Conservation (phyloP, 306 rosid species). For the Medicago truncatula region MtrunA17r5.0-ANR NC_053045.1:56243001-56243500, state of each 20-base stretch:
- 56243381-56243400: constrained; percentile 36
- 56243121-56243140: constrained; percentile 69
- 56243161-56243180: constrained; percentile 11
- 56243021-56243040: background rate
- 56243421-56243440: constrained; percentile 61
- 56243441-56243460: constrained; percentile 59
- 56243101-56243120: constrained; percentile 62
- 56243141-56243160: constrained; percentile 49
- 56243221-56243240: constrained; percentile 45
- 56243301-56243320: constrained; percentile 22
- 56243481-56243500: constrained; percentile 1
- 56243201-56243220: background rate
- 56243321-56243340: constrained; percentile 10
- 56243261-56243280: constrained; percentile 71
- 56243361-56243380: background rate
- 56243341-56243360: background rate
- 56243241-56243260: constrained; percentile 64
- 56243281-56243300: no score
- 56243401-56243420: constrained; percentile 73
- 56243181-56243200: background rate
- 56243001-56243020: background rate
- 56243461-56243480: constrained; percentile 47
- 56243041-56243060: constrained; percentile 3
- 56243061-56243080: constrained; percentile 70
- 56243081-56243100: constrained; percentile 62